Evolutionary conservation across 1,284 basidiomycete species (phyloP), one percentile per base, ranked within the genome.

Genomic region (Quambalaria eucalypti): DNA sequence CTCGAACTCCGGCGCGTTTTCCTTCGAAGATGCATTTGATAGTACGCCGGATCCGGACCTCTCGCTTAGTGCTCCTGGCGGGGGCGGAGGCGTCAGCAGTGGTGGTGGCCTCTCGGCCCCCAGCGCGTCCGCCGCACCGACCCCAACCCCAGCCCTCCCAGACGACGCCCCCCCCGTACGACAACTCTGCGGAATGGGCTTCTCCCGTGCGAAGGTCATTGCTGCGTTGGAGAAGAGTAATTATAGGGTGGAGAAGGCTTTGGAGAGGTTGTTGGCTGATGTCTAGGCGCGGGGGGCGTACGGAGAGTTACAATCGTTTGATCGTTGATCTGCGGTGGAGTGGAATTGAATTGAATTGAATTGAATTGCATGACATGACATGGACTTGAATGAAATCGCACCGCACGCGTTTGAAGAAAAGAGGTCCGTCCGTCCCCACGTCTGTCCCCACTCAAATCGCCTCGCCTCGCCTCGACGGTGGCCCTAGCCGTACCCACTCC

Each of bases 161-260:
- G 71, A 69, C 54, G 73, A 75, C 28, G 69, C 70, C 5, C 64
- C 57, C 0, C 71, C 60, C 1, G 73, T 74, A 39, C 66, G 66
- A 49, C 71, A 74, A 54, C 57, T 75, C 16, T 69, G 66, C 57
- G 65, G 64, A 9, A 75, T 75, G 73, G 73, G 73, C 29, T 75
- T 75, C 56, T 59, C 63, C 10, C 54, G 73, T 9, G 52, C 56
- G 4, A 61, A 65, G n/a, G 71, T 73, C 21, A 66, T 75, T 29
- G 47, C 55, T n/a, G 69, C 71, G 39, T 58, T 75, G 29, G 73
- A 75, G 55, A 67, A 66, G 55, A 62, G 59, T 28, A 68, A 72
- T 54, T 74, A 75, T 33, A 44, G 46, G 30, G 54, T 56, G 28
- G 25, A 48, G 28, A 46, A 46, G 42, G 42, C 42, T 12, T 12